Conservation (phyloP, 192 early-diverging fungal species). For the Backusella tuberculispora region DNA sequence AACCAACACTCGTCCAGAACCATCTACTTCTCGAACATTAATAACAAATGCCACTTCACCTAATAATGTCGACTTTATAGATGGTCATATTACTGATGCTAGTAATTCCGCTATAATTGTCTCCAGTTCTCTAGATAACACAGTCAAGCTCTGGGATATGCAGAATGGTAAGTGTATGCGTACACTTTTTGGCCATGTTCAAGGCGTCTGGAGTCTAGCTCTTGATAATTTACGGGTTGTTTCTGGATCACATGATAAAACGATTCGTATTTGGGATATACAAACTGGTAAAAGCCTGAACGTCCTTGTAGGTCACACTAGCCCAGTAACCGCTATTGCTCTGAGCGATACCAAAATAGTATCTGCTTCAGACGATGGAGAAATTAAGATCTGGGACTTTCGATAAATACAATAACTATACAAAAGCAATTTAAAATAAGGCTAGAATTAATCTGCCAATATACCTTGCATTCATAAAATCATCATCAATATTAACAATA, state of each 20-base stretch:
- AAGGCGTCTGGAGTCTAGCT: slow-evolving; percentile 79
- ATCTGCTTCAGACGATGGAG: slow-evolving; percentile 82
- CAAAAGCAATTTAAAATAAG: neutral
- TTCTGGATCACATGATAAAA: slow-evolving; percentile 64
- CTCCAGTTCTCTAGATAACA: slow-evolving; percentile 85
- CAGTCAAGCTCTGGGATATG: slow-evolving; percentile 91
- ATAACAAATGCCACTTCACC: slow-evolving; percentile 11
- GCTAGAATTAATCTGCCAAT: neutral
- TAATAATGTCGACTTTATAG: slow-evolving; percentile 1
- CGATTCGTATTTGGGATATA: slow-evolving; percentile 75
- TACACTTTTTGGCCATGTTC: slow-evolving; percentile 81
- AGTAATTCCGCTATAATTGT: slow-evolving; percentile 61
- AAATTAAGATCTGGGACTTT: slow-evolving; percentile 81
- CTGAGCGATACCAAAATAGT: slow-evolving; percentile 86
- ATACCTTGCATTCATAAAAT: neutral
- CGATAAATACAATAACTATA: slow-evolving; percentile 14
- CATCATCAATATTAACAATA: neutral
- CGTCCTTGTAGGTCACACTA: slow-evolving; percentile 63
- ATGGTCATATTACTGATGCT: neutral
- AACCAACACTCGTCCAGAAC: neutral
- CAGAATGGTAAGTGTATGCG: slow-evolving; percentile 72
- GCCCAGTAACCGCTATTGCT: slow-evolving; percentile 74
- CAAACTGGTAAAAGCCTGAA: slow-evolving; percentile 62
- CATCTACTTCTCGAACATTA: neutral
- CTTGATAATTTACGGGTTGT: slow-evolving; percentile 77